A percentile compares a stretch with the other conserved stretches of the same genome.
Evolutionary conservation across 2,329 filamentous ascomycete species (phyloP).

Genomic region (Verticillium alfalfae): DNA sequence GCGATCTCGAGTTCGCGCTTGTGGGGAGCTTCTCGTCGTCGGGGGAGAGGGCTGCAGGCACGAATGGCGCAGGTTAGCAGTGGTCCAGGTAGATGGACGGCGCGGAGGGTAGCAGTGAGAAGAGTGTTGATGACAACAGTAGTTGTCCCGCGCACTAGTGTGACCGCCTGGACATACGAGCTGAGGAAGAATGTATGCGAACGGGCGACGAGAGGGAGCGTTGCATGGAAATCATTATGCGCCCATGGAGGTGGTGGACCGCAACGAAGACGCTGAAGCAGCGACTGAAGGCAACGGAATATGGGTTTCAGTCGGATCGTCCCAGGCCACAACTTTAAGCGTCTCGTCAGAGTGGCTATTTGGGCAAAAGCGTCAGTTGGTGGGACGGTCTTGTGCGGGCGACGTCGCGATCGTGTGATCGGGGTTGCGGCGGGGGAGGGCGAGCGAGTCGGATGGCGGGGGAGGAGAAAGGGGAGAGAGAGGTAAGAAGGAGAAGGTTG

Average conservation of each 20-base stretch:
- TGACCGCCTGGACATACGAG: slow-evolving; percentile 45
- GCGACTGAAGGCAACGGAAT: not conserved
- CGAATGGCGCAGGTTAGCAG: slow-evolving; percentile 11
- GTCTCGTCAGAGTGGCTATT: not conserved
- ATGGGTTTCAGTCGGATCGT: not conserved
- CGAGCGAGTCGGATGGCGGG: not conserved
- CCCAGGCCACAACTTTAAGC: not conserved
- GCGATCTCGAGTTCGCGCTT: slow-evolving; percentile 36
- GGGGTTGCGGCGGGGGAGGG: not conserved
- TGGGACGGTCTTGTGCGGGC: not conserved
- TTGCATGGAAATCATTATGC: slow-evolving; percentile 56
- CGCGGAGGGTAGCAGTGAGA: not conserved
- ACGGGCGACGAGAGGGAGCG: slow-evolving; percentile 58
- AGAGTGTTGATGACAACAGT: not conserved
- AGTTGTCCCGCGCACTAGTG: not conserved
- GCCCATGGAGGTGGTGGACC: slow-evolving; percentile 28
- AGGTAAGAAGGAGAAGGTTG: not conserved
- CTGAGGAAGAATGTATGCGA: slow-evolving; percentile 45
- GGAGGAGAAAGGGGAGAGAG: not conserved
- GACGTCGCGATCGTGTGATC: not conserved
- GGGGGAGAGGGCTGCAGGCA: slow-evolving; percentile 41
- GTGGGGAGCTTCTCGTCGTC: slow-evolving; percentile 36
- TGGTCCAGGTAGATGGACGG: slow-evolving; percentile 4
- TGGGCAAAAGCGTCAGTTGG: not conserved
- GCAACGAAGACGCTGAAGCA: not conserved